Base-by-base conservation (phyloP, 768 basidiomycete species). In the Leccinellum rugosiceps region DNA sequence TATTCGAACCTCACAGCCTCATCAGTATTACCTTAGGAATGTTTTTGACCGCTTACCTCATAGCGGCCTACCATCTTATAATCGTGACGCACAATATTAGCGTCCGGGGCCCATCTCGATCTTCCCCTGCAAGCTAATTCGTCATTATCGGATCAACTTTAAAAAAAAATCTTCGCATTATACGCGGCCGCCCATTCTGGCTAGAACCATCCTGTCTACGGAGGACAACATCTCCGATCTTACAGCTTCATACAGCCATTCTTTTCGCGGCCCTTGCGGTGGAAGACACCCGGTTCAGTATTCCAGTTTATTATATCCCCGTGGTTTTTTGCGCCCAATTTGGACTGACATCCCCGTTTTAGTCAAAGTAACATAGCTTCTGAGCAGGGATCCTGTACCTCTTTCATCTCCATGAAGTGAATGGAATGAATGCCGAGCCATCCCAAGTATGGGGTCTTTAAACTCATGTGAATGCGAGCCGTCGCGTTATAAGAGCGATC, bases 401-500 rank as follows among this genome's bases (percentile, higher is more conserved):
- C 57, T 48, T 53, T 58, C 53, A 58, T 62, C 31, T 51, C 53
- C 26, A 34, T 45, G 58, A 55, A 56, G 59, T 57, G 52, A 59
- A 56, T 15, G 34, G 28, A 59, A 61, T 55, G 52, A 58, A 57
- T 19, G 30, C 35, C 38, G 34, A 49, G n/a, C 31, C 10, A 59
- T 58, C 46, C 55, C 60, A 28, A 59, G 41, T 56, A 32, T 50
- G 50, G 60, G n/a, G 9, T 46, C 44, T 35, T 34, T 26, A 47
- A 38, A 35, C 32, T n/a, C 17, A 38, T 35, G 35, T 17, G 34
- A 15, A 41, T 52, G 31, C 19, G 31, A 6, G 31, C 52, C 34
- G 34, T 56, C 26, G 6, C n/a, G 19, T 34, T 45, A 68, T 63
- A 68, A 69, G 56, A 56, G n/a, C 30, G 17, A 14, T 41, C 19